Conservation (phyloP, 1,284 basidiomycete genomes). For the Rhizoctonia solani region DNA sequence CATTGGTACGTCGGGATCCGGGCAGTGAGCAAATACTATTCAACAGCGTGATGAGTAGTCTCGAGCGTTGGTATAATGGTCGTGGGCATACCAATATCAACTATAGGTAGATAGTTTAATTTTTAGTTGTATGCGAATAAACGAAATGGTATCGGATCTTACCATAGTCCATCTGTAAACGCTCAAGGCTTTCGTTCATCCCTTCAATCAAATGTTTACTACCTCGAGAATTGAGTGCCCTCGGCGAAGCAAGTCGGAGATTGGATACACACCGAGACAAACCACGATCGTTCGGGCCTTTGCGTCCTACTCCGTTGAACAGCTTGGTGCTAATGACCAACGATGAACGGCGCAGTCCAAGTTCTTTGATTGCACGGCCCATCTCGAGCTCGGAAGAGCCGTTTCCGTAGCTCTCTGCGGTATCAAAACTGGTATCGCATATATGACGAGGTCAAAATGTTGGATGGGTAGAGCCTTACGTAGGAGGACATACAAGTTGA, state of each 20-base stretch:
- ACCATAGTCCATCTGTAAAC: slow-evolving; percentile 74
- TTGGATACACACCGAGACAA: slow-evolving; percentile 42
- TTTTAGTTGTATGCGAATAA: neutral
- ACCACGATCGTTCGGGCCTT: slow-evolving; percentile 64
- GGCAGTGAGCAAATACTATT: slow-evolving; percentile 43
- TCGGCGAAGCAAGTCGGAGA: neutral
- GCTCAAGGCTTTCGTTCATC: slow-evolving; percentile 65
- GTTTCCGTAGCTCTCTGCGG: slow-evolving; percentile 67
- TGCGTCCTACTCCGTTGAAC: slow-evolving; percentile 51
- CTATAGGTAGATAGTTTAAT: too few species aligned
- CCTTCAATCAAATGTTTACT: slow-evolving; percentile 67
- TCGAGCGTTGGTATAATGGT: too few species aligned
- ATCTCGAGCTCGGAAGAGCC: slow-evolving; percentile 74
- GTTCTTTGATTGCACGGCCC: slow-evolving; percentile 77
- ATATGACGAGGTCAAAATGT: neutral
- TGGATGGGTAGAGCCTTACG: neutral
- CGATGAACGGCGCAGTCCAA: slow-evolving; percentile 70
- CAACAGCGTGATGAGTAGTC: too few species aligned
- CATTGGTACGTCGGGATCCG: slow-evolving; percentile 53
- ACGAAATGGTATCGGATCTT: neutral
- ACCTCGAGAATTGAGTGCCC: slow-evolving; percentile 6
- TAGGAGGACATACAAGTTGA: slow-evolving; percentile 59
- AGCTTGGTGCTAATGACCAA: slow-evolving; percentile 75
- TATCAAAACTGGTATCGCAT: slow-evolving; percentile 54
- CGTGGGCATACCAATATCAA: slow-evolving; percentile 23